These are phyloP conservation scores for Aspergillus spinulosporus DNA, from an alignment of 2,329 filamentous ascomycete genomes.

Conservation along the genomic window DNA sequence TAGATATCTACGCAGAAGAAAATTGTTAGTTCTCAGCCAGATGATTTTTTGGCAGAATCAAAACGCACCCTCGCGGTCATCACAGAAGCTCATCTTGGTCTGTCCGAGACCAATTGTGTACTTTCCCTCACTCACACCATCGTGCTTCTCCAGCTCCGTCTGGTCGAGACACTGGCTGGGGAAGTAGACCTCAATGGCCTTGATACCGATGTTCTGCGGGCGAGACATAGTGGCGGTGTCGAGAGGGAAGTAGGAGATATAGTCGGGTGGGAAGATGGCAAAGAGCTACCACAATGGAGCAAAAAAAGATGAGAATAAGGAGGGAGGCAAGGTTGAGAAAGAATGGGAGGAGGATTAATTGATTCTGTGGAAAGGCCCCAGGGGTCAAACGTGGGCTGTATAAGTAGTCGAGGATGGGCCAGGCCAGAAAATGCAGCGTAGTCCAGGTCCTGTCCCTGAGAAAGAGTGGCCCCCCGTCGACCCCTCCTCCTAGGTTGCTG, in stretches of 20 bases:
- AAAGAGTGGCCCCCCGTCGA: slow-evolving; percentile 1
- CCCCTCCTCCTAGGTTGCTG: not conserved
- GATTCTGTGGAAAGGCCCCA: slow-evolving; percentile 14
- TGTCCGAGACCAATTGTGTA: slow-evolving; percentile 90
- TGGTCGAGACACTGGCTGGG: slow-evolving; percentile 88
- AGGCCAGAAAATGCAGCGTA: slow-evolving; percentile 14
- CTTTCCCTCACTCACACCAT: slow-evolving; percentile 78
- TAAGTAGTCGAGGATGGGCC: slow-evolving; percentile 9
- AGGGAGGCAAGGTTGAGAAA: slow-evolving; percentile 12
- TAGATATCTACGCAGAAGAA: slow-evolving; percentile 70
- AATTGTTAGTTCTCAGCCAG: slow-evolving; percentile 8
- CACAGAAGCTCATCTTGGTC: slow-evolving; percentile 90
- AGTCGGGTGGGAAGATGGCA: slow-evolving; percentile 12
- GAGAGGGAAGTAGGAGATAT: slow-evolving; percentile 11
- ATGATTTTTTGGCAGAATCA: not conserved
- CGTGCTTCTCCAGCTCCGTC: slow-evolving; percentile 78
- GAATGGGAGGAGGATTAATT: slow-evolving; percentile 11
- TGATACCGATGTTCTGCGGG: slow-evolving; percentile 86
- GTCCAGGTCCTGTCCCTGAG: slow-evolving; percentile 9
- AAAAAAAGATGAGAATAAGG: not conserved
- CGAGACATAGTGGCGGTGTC: slow-evolving; percentile 62
- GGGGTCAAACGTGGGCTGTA: slow-evolving; percentile 13
- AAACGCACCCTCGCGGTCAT: slow-evolving; percentile 75
- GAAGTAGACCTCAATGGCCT: slow-evolving; percentile 89
- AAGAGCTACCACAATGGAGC: slow-evolving; percentile 8